Conservation (phyloP, 345 rosid genomes). For the Lepidium didymum region DNA sequence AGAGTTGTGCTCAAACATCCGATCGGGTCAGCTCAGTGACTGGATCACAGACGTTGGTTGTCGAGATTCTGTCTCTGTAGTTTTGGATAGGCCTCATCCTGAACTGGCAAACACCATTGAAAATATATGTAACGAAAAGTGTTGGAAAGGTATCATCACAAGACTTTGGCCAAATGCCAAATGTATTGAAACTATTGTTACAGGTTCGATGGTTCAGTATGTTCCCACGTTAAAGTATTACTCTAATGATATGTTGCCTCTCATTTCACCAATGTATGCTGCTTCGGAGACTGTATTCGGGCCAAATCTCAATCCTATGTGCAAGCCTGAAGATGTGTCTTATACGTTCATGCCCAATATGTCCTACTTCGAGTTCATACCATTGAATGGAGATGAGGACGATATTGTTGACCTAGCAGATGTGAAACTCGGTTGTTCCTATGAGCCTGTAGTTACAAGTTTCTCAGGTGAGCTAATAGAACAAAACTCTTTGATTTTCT, state of each 20-base stretch:
- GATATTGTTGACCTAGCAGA: constrained; percentile 51
- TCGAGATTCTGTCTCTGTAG: constrained; percentile 30
- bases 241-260: constrained; percentile 49
- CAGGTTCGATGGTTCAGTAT: constrained; percentile 84
- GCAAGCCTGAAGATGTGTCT: constrained; percentile 64
- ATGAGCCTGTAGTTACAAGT: constrained; percentile 69
- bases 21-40: constrained; percentile 45
- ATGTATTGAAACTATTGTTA: constrained; percentile 69
- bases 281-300: constrained; percentile 73
- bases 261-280: constrained; percentile 72
- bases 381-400: constrained; percentile 31
- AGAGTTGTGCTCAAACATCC: constrained; percentile 58
- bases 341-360: constrained; percentile 70
- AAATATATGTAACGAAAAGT: constrained; percentile 32
- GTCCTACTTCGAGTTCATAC: constrained; percentile 76
- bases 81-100: constrained; percentile 33
- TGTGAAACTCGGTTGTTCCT: constrained; percentile 55
- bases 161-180: constrained; percentile 68
- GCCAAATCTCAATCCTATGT: constrained; percentile 53
- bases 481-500: background rate
- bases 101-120: constrained; percentile 41
- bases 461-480: constrained; percentile 40
- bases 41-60: constrained; percentile 60
- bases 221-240: constrained; percentile 62
- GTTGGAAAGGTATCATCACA: constrained; percentile 75